Base-by-base conservation (phyloP, 2,329 filamentous ascomycete genomes). In the Microsporum audouinii region DNA sequence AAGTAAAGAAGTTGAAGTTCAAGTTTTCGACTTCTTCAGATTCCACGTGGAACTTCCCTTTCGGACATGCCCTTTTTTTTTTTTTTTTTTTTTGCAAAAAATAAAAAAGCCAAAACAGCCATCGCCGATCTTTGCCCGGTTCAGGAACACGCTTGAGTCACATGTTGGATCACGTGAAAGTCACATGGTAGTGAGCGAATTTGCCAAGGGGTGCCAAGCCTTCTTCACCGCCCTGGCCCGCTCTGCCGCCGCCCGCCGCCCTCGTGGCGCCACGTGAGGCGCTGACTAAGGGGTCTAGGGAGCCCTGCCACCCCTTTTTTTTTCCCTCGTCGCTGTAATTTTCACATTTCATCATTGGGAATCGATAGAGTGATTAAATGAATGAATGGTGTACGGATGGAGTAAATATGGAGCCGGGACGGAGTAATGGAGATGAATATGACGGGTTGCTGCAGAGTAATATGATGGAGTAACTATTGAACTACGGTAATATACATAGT, bases 1-100 rank as follows among this genome's bases (percentile, higher is more conserved):
- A 7, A 3, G 43, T n/a, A 23, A 29, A 8, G 43, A 47, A 27
- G 34, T 36, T 23, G 43, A 47, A 33, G 12, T 12, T n/a, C 12
- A 53, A 27, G 27, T 29, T 23, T 53, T 31, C 27, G 10, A 12
- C 27, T 31, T 34, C 29, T 53, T 53, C 49, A 53, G n/a, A 29
- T 33, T 53, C 49, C 49, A 53, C 49, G 49, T 53, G 49, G 49
- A 53, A 53, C 49, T 53, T 53, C 49, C 49, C 29, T 53, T 53
- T 53, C 27, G 49, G 49, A 34, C 49, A 31, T 34, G 29, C 49
- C 2, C 49, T 53, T 31, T 8, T 34, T 34, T 53, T 33, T 29
- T 51, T 31, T 36, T 10, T 10, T 36, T 43, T 3, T 43, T 43
- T n/a, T 43, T 43, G n/a, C 14, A 14, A 43, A n/a, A 43, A 43